Conservation (phyloP, 495 filamentous ascomycete genomes). For the Parmelia sp. region DNA sequence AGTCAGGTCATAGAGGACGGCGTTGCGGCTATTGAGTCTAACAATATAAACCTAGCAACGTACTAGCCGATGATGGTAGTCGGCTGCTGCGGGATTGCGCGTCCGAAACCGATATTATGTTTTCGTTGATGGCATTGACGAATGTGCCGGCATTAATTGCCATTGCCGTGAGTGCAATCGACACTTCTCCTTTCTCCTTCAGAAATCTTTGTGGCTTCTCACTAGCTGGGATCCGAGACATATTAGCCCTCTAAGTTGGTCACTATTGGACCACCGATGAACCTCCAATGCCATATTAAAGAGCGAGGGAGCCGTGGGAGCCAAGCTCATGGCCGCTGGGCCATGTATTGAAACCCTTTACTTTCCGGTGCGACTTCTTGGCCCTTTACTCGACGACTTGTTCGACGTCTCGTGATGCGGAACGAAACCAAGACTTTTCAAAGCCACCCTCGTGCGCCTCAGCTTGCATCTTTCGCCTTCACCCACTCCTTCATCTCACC, state of each 20-base stretch:
- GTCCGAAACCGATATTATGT: slow-evolving; percentile 28
- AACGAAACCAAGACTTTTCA: not conserved
- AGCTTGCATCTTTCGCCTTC: not conserved
- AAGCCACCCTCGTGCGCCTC: not conserved
- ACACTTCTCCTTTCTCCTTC: no score
- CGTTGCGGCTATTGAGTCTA: slow-evolving; percentile 50
- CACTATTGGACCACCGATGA: no score
- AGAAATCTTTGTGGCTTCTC: no score
- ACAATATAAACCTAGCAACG: slow-evolving; percentile 58
- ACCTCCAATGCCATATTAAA: no score
- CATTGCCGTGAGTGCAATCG: no score
- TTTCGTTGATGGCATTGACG: slow-evolving; percentile 1
- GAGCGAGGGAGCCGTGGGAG: no score
- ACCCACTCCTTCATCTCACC: slow-evolving; percentile 51
- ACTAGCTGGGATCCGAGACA: no score
- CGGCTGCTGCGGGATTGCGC: slow-evolving; percentile 51
- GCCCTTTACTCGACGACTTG: not conserved
- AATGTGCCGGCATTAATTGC: slow-evolving; percentile 1
- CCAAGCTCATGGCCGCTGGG: no score
- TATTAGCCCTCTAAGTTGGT: no score
- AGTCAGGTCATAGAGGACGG: slow-evolving; percentile 33
- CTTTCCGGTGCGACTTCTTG: not conserved
- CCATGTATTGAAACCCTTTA: not conserved
- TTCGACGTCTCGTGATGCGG: not conserved
- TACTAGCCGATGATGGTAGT: slow-evolving; percentile 58